Percentiles rank a stretch among this genome's conserved stretches.
Conservation (phyloP, 495 filamentous ascomycete genomes). For the Daldinia bambusicola region DNA sequence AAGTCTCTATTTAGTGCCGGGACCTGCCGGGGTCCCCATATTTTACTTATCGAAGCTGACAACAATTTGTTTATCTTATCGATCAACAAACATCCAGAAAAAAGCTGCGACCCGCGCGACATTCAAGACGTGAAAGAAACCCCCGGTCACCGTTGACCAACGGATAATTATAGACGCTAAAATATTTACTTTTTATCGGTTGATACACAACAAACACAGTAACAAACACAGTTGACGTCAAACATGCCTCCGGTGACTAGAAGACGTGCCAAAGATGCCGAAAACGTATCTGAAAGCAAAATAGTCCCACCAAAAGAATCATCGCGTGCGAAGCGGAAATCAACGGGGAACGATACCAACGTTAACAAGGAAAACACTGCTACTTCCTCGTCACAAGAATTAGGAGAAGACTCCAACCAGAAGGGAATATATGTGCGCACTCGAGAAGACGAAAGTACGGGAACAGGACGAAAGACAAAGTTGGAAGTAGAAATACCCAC, state of each 20-base stretch:
- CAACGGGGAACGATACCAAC: conserved; percentile 13
- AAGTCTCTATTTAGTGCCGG: conserved; percentile 9
- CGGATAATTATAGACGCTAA: background rate
- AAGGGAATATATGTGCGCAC: conserved; percentile 41
- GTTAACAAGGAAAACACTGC: background rate
- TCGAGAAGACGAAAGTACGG: conserved; percentile 36
- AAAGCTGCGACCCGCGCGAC: conserved; percentile 25
- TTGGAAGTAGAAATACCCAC: conserved; percentile 45
- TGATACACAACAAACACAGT: background rate
- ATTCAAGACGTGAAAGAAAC: background rate
- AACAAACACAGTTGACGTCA: background rate
- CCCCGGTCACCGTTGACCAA: background rate
- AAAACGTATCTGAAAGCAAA: conserved; percentile 3
- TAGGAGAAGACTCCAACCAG: conserved; percentile 23
- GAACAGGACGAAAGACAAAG: conserved; percentile 22
- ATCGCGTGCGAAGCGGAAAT: conserved; percentile 33
- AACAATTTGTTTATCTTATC: conserved; percentile 44
- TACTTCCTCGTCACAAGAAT: background rate
- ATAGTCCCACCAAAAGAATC: conserved; percentile 17
- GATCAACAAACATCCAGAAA: conserved; percentile 44
- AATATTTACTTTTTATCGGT: background rate
- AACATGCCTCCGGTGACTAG: conserved; percentile 43
- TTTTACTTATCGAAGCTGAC: no score
- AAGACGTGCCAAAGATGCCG: conserved; percentile 23
- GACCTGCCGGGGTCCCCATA: no score